phyloP scores from a whole-genome alignment of 2,329 filamentous ascomycete genomes.

The Curvularia eragrostidis region DNA sequence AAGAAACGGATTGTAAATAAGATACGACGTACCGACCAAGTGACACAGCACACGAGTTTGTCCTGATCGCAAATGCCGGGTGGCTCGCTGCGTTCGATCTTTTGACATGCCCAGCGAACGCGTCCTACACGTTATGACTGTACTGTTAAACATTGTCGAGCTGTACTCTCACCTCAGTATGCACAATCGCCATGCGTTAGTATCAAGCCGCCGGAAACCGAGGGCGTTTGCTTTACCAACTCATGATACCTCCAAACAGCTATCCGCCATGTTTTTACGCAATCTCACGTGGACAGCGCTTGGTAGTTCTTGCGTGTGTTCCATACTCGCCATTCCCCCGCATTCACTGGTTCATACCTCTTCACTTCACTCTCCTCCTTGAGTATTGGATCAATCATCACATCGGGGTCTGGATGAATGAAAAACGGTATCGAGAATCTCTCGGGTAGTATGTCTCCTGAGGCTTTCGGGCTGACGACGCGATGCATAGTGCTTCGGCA shows the following conservation, averaged over 20 bases:
- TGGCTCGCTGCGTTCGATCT: neutral
- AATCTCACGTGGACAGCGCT: neutral
- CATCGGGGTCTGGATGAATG: constrained; percentile 46
- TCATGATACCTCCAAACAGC: neutral
- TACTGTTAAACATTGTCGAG: neutral
- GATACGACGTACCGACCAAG: neutral
- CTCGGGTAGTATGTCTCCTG: constrained; percentile 35
- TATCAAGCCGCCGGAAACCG: neutral
- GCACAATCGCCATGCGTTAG: neutral
- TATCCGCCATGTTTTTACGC: neutral
- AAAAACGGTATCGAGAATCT: constrained; percentile 52
- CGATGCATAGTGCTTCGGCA: constrained; percentile 49
- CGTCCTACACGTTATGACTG: neutral
- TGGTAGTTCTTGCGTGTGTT: constrained; percentile 42
- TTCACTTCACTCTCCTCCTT: constrained; percentile 42
- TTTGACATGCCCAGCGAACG: neutral
- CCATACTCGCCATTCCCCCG: constrained; percentile 45
- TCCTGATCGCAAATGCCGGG: neutral
- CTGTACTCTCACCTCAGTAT: neutral
- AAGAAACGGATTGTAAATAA: neutral
- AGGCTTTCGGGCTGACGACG: constrained; percentile 42
- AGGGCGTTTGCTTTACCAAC: neutral
- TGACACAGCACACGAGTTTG: neutral
- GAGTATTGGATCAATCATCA: constrained; percentile 45
- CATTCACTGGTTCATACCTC: constrained; percentile 49